Conservation (phyloP, 306 rosid genomes). For the Fragaria iinumae region DNA sequence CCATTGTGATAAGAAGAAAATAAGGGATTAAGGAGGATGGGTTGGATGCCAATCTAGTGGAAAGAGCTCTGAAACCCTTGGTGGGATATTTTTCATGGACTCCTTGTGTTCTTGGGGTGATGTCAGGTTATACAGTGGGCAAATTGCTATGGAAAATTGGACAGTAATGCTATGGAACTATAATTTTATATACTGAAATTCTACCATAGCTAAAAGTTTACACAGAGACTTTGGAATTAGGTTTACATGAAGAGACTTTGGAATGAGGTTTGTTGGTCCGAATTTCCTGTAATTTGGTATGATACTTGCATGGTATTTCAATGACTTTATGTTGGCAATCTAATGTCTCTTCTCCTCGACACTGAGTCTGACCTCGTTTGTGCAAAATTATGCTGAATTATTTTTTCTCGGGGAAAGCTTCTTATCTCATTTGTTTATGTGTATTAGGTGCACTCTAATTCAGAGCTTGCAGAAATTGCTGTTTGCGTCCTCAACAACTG, state of each 20-base stretch:
- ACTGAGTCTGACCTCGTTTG: background rate
- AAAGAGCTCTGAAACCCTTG: background rate
- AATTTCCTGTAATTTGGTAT: background rate
- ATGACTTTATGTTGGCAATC: background rate
- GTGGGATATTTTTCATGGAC: background rate
- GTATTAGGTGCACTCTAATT: constrained; percentile 78
- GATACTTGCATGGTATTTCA: background rate
- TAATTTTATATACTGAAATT: too few species aligned
- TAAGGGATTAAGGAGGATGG: background rate
- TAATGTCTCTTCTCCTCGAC: background rate
- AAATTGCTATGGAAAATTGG: background rate
- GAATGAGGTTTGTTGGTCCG: background rate
- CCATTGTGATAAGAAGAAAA: background rate
- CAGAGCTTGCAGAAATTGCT: constrained; percentile 92
- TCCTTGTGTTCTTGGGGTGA: background rate
- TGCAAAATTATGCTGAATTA: background rate
- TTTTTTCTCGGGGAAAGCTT: background rate
- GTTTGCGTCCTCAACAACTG: constrained; percentile 96
- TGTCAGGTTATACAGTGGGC: background rate
- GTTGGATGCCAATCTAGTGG: background rate
- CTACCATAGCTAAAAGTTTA: background rate
- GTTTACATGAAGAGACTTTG: background rate
- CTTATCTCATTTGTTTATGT: background rate
- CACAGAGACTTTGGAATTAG: background rate
- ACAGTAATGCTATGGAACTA: background rate